These are phyloP conservation scores for Vinca minor DNA, from an alignment of 257 asterid species.

Conservation along the genomic window DNA sequence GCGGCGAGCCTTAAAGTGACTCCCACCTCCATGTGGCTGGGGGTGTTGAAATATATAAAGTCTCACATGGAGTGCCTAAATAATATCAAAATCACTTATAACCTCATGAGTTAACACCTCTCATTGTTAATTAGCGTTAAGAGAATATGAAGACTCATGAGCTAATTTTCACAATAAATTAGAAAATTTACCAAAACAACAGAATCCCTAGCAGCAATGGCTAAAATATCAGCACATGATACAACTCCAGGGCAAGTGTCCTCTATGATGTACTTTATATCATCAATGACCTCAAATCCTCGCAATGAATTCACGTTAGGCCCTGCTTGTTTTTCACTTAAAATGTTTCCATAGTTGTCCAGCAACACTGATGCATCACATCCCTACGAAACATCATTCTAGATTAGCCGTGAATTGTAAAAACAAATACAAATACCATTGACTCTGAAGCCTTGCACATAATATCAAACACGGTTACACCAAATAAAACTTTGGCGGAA, in stretches of 20 bases:
- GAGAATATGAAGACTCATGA: too few relatives aligned
- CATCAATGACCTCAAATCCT: constrained; percentile 34
- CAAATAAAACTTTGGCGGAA: background rate
- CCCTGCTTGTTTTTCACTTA: constrained; percentile 30
- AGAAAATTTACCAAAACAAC: constrained; percentile 22
- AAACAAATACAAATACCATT: too few relatives aligned
- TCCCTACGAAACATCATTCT: constrained; percentile 14
- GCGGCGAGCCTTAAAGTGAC: too few relatives aligned
- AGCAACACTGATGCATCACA: constrained; percentile 31
- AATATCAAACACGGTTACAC: background rate
- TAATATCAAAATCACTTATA: too few relatives aligned
- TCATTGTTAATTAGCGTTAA: too few relatives aligned
- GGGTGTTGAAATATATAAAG: too few relatives aligned
- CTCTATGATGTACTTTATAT: constrained; percentile 21
- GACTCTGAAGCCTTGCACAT: too few relatives aligned
- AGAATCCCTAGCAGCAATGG: constrained; percentile 29
- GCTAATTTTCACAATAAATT: too few relatives aligned
- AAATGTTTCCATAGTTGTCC: constrained; percentile 17
- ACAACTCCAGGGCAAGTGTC: constrained; percentile 25
- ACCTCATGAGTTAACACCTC: too few relatives aligned
- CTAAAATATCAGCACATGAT: constrained; percentile 32
- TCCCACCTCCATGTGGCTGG: too few relatives aligned
- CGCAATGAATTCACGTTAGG: constrained; percentile 24
- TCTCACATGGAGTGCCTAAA: too few relatives aligned
- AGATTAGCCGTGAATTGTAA: too few relatives aligned